Evolutionary conservation across 805 yeast genomes (phyloP), one percentile per base, ranked within the genome.

Genomic region (Zygoascus tannicola): DNA sequence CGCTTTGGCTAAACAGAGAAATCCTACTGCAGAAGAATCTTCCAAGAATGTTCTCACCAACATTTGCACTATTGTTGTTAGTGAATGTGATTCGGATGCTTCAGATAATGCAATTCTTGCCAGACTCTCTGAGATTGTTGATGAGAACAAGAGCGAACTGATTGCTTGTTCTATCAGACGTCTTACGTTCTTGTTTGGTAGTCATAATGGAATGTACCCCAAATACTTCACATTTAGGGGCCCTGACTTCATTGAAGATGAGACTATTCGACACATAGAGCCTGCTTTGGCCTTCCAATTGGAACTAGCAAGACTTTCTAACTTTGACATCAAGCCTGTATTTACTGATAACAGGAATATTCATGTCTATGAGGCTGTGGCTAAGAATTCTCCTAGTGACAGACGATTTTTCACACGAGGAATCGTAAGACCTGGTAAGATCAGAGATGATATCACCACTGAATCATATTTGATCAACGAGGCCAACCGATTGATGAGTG

Each of bases 261-360:
- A 81, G 66, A 88, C 88, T 18, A 84, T 92, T 63, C 87, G 99
- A 71, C 97, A 92, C 63, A 87, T 92, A 55, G 97, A 92, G 66
- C 99, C 99, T 20, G 96, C 97, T 35, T 73, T 90, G 57, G 97
- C 98, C 42, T 92, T 80, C 83, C 98, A 92, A 71, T 75, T 92
- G 54, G 99, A 92, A 68, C 74, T 92, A 51, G 90, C 85, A 57
- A 80, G 97, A 69, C 74, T 92, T 67, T 85, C 94, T 37, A 94
- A 92, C 71, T 92, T 92, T 70, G 80, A 85, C 69, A 85, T 90
- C 67, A 86, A 82, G 63, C 97, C 96, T 42, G 85, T 90, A 44
- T 84, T 85, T 70, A 85, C 96, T 47, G 97, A 88, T 65, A 92
- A 92, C 74, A 81, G 97, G 70, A 88, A 90, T 71, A 85, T 92